These are phyloP conservation scores for Sodiomyces alkalinus DNA, from an alignment of 2,329 filamentous ascomycete genomes.

Conservation along the genomic window DNA sequence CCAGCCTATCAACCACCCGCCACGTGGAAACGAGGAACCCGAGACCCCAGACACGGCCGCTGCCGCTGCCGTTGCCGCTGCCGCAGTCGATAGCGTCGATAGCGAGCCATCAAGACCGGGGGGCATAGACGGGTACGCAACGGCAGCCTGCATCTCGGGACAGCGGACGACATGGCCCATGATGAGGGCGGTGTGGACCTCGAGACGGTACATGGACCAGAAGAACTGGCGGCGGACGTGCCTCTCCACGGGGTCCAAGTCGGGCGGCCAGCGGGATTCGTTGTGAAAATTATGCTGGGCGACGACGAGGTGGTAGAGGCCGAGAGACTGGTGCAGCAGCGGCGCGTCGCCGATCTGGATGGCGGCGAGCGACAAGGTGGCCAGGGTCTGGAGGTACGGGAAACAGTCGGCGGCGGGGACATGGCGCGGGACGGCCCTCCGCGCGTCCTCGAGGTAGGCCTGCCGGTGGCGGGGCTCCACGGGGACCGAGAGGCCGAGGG, in stretches of 20 bases:
- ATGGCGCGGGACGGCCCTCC: slow-evolving; percentile 5
- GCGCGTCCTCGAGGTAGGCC: slow-evolving; percentile 7
- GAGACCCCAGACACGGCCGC: neutral
- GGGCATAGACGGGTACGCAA: slow-evolving; percentile 5
- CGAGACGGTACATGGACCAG: slow-evolving; percentile 42
- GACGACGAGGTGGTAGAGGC: slow-evolving; percentile 31
- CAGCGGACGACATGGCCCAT: slow-evolving; percentile 19
- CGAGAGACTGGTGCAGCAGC: slow-evolving; percentile 33
- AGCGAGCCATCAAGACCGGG: slow-evolving; percentile 2
- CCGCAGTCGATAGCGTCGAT: neutral
- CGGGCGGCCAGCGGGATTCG: slow-evolving; percentile 33
- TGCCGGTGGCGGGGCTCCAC: slow-evolving; percentile 4
- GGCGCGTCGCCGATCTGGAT: slow-evolving; percentile 34
- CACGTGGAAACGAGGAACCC: slow-evolving; percentile 1
- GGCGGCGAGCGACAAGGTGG: slow-evolving; percentile 30
- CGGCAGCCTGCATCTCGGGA: slow-evolving; percentile 8
- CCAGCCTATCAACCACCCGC: slow-evolving; percentile 36
- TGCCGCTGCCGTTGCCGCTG: neutral
- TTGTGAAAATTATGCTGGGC: slow-evolving; percentile 35
- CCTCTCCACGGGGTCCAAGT: slow-evolving; percentile 24
- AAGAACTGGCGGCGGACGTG: slow-evolving; percentile 17
- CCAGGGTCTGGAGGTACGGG: slow-evolving; percentile 17
- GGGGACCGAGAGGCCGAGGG: slow-evolving; percentile 17
- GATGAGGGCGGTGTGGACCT: slow-evolving; percentile 37
- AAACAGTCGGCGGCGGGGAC: slow-evolving; percentile 4